Evolutionary conservation across 2,329 filamentous ascomycete species (phyloP).

Genomic region (Alternaria solani): DNA sequence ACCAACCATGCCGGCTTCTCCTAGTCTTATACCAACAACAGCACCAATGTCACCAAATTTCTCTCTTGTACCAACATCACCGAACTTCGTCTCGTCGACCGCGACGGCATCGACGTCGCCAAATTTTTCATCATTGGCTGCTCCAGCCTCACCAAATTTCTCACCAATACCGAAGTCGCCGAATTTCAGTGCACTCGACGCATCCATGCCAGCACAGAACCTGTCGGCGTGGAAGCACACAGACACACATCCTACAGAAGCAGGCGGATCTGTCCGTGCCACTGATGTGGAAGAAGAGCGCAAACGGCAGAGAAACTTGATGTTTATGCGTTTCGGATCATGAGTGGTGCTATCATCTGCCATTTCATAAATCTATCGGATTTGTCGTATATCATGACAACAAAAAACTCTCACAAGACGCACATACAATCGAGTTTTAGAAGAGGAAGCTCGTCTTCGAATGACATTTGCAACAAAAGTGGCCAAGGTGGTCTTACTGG

Average conservation of each 20-base stretch:
- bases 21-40: neutral
- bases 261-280: neutral
- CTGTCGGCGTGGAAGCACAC: neutral
- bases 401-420: too few relatives aligned
- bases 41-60: constrained; percentile 4
- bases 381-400: too few relatives aligned
- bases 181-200: neutral
- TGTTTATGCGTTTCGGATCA: constrained; percentile 27
- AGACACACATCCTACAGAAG: neutral
- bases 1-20: neutral
- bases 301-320: constrained; percentile 27
- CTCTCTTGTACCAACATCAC: constrained; percentile 14
- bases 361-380: neutral
- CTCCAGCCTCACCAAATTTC: constrained; percentile 16
- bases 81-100: constrained; percentile 19
- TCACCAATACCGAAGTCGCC: neutral
- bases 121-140: constrained; percentile 3
- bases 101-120: neutral
- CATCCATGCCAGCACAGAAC: neutral
- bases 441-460: neutral
- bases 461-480: neutral
- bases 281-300: constrained; percentile 15
- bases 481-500: neutral
- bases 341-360: neutral
- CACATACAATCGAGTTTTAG: too few relatives aligned